Conservation (phyloP, 176 grass and related monocot genomes). For the Eremochloa ophiuroides region DNA sequence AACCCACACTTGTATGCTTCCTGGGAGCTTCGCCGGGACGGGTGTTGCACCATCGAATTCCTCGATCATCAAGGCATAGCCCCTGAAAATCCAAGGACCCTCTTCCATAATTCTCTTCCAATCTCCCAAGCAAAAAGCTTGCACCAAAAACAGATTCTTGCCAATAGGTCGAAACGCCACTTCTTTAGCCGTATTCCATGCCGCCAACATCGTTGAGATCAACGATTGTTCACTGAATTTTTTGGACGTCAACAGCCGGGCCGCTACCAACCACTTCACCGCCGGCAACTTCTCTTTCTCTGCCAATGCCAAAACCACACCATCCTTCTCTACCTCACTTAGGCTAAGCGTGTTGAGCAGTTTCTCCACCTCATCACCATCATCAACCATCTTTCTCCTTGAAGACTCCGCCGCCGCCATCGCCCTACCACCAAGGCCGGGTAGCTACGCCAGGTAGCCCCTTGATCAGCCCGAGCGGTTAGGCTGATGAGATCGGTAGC, state of each 20-base stretch:
- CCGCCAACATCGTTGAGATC: background rate
- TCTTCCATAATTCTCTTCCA: background rate
- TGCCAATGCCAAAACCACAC: too few relatives aligned
- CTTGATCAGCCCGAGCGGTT: too few relatives aligned
- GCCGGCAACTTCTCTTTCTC: too few relatives aligned
- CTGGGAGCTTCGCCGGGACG: background rate
- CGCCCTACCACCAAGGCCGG: too few relatives aligned
- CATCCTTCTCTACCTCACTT: too few relatives aligned
- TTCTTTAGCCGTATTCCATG: background rate
- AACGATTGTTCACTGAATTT: background rate
- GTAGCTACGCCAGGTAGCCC: too few relatives aligned
- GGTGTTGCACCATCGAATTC: background rate
- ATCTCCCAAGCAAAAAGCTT: background rate
- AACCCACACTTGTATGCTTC: background rate
- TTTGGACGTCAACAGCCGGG: background rate
- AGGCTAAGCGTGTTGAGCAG: too few relatives aligned
- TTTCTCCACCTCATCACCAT: too few relatives aligned
- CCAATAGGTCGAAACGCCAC: background rate
- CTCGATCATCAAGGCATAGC: background rate
- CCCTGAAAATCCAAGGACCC: background rate
- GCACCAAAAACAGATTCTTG: background rate
- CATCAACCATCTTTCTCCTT: too few relatives aligned
- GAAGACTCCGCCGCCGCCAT: too few relatives aligned
- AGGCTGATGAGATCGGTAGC: too few relatives aligned
- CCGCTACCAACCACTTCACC: background rate